These are phyloP conservation scores for Abrus precatorius DNA, from an alignment of 306 rosid genomes.

Conservation along the genomic window DNA sequence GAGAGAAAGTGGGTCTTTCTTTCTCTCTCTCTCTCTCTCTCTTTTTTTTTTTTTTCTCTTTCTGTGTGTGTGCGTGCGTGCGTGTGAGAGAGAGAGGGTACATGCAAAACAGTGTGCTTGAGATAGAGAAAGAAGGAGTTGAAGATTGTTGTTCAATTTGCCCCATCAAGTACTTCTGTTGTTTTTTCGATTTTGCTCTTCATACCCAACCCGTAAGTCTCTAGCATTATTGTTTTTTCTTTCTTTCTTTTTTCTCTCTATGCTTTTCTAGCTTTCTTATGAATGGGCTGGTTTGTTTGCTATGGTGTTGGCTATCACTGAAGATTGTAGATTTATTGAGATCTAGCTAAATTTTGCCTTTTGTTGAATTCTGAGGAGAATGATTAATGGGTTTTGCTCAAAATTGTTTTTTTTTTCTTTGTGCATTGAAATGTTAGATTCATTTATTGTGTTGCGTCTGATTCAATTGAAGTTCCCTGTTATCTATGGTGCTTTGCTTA, in stretches of 20 bases:
- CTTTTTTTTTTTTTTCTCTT: background rate
- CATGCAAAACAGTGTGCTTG: conserved; percentile 39
- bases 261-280: conserved; percentile 10
- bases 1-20: conserved; percentile 36
- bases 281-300: conserved; percentile 19
- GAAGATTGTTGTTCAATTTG: conserved; percentile 49
- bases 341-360: conserved; percentile 44
- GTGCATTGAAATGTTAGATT: conserved; percentile 38
- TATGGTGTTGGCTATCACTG: background rate
- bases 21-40: conserved; percentile 28
- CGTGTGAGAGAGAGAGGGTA: background rate
- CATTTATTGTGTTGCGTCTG: conserved; percentile 13
- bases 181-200: conserved; percentile 50
- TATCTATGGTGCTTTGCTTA: conserved; percentile 40
- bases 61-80: conserved; percentile 20
- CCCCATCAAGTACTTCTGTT: conserved; percentile 57
- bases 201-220: conserved; percentile 69
- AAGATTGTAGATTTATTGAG: conserved; percentile 34
- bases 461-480: conserved; percentile 39
- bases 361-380: background rate
- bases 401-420: background rate
- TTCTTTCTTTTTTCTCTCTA: conserved; percentile 12
- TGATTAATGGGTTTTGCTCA: conserved; percentile 39
- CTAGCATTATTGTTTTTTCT: conserved; percentile 15
- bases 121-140: conserved; percentile 45